A percentile compares a stretch with the other conserved stretches of the same genome.
These are phyloP conservation scores for Pharnaceum exiguum DNA, from an alignment of 148 eudicot species.

Conservation along the genomic window DNA sequence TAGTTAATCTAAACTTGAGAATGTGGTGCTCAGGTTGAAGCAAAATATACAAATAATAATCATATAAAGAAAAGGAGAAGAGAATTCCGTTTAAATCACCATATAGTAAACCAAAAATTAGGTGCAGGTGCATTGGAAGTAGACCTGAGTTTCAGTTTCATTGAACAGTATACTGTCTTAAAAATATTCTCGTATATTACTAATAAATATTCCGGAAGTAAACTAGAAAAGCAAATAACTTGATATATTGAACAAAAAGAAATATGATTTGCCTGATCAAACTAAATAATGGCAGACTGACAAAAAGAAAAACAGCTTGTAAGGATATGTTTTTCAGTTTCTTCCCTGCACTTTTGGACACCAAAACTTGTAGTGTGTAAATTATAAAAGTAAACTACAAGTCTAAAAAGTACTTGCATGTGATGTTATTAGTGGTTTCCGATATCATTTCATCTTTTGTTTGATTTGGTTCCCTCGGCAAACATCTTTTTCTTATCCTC, in stretches of 20 bases:
- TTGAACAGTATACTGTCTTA: too few species aligned
- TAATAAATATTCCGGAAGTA: too few species aligned
- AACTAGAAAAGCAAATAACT: background rate
- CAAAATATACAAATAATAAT: too few species aligned
- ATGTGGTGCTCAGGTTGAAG: too few species aligned
- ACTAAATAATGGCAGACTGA: slow-evolving; percentile 2
- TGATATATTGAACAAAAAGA: background rate
- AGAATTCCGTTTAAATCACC: too few species aligned
- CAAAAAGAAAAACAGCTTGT: slow-evolving; percentile 5
- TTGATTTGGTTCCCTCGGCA: slow-evolving; percentile 22
- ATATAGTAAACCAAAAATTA: too few species aligned
- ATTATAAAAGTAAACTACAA: background rate
- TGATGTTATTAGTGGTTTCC: slow-evolving; percentile 20
- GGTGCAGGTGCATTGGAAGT: too few species aligned
- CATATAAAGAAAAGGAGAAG: too few species aligned
- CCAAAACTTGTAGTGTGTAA: background rate
- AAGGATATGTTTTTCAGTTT: background rate
- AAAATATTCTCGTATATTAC: too few species aligned
- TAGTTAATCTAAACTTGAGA: too few species aligned
- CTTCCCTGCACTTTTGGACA: slow-evolving; percentile 8
- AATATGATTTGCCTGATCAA: background rate
- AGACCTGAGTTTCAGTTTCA: too few species aligned
- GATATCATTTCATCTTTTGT: slow-evolving; percentile 18
- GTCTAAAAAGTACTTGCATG: slow-evolving; percentile 17
- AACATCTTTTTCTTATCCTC: slow-evolving; percentile 9